A percentile compares a stretch with the other conserved stretches of the same genome.
phyloP scores from a whole-genome alignment of 2,329 filamentous ascomycete genomes.

The Dactylellina cionopaga region DNA sequence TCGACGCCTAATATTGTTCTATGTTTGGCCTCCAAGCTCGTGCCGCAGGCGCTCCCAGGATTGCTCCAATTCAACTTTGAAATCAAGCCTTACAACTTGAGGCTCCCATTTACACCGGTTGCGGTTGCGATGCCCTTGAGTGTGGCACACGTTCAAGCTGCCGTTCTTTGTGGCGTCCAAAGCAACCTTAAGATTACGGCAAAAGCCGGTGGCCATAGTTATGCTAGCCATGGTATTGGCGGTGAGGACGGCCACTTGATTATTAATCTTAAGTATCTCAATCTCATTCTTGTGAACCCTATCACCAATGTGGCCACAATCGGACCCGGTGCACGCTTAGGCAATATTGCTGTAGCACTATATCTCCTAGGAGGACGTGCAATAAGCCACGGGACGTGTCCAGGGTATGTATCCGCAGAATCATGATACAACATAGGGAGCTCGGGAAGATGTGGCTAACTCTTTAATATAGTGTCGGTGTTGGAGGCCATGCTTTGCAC shows the following conservation, averaged over 20 bases:
- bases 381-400: constrained; percentile 70
- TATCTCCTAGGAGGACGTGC: constrained; percentile 66
- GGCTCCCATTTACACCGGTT: constrained; percentile 58
- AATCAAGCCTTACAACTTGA: constrained; percentile 59
- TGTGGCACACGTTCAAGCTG: constrained; percentile 62
- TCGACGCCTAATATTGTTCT: not conserved
- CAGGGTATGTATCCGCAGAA: constrained; percentile 62
- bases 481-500: constrained; percentile 64
- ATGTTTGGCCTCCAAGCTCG: constrained; percentile 8
- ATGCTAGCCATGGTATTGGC: constrained; percentile 65
- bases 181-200: constrained; percentile 65
- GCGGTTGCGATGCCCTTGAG: constrained; percentile 60
- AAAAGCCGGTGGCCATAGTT: constrained; percentile 67
- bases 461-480: constrained; percentile 59
- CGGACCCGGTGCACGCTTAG: constrained; percentile 67
- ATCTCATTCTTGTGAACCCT: constrained; percentile 67
- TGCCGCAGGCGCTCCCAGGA: constrained; percentile 9
- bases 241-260: constrained; percentile 66
- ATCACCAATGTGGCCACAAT: constrained; percentile 67
- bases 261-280: constrained; percentile 68
- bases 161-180: constrained; percentile 64
- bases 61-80: constrained; percentile 34
- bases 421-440: not conserved
- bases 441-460: constrained; percentile 2
- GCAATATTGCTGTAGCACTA: constrained; percentile 66